Evolutionary conservation across 1,139 yeast species (phyloP).

Genomic region (Saccharomyces hybrid): DNA sequence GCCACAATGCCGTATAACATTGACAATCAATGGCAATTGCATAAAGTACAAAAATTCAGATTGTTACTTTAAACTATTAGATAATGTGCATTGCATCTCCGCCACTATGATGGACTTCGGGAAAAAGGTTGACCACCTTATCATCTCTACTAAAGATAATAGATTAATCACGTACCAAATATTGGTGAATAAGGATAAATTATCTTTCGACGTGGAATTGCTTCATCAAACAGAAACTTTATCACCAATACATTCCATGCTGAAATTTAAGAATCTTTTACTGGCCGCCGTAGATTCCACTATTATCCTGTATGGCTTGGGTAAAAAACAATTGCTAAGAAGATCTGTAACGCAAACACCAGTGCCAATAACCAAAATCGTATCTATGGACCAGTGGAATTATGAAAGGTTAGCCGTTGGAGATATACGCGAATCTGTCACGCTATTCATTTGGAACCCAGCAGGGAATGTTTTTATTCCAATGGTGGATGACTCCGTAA

Average conservation of each 20-base stretch:
- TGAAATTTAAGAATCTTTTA: slow-evolving; percentile 53
- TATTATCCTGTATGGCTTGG: slow-evolving; percentile 63
- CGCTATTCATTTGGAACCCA: slow-evolving; percentile 48
- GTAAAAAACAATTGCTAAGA: slow-evolving; percentile 68
- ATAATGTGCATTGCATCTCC: slow-evolving; percentile 8
- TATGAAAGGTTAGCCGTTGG: slow-evolving; percentile 61
- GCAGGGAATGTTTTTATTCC: slow-evolving; percentile 47
- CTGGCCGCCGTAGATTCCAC: slow-evolving; percentile 51
- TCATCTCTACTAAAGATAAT: slow-evolving; percentile 35
- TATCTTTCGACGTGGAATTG: slow-evolving; percentile 34
- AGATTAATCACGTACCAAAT: slow-evolving; percentile 17
- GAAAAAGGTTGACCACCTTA: slow-evolving; percentile 29
- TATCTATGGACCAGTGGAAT: slow-evolving; percentile 42
- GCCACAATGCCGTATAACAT: not conserved
- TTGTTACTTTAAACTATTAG: slow-evolving; percentile 5
- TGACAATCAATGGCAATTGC: not conserved
- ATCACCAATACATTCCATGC: slow-evolving; percentile 43
- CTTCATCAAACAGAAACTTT: slow-evolving; percentile 60
- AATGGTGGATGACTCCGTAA: slow-evolving; percentile 61
- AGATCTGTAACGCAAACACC: slow-evolving; percentile 44
- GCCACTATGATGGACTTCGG: slow-evolving; percentile 20
- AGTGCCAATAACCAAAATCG: slow-evolving; percentile 40
- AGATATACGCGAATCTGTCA: slow-evolving; percentile 59
- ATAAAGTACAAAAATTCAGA: not conserved
- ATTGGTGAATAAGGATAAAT: slow-evolving; percentile 15